Evolutionary conservation across 495 filamentous ascomycete species (phyloP).

Genomic region (Filosporella fistucella): DNA sequence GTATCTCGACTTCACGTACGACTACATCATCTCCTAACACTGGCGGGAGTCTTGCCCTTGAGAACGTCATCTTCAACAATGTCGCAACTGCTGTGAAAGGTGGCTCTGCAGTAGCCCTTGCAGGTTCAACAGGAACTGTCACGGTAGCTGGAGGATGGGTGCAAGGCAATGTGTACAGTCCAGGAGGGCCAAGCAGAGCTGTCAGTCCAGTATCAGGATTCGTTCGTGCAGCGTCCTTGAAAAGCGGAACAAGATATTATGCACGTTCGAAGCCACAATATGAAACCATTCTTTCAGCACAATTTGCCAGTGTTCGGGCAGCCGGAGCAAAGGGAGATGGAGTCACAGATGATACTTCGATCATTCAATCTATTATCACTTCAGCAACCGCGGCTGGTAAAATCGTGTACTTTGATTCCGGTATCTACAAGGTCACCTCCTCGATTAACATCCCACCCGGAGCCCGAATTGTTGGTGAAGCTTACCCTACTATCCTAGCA

Average conservation of each 20-base stretch:
- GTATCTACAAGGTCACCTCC: conserved; percentile 43
- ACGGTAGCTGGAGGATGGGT: conserved; percentile 47
- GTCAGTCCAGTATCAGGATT: conserved; percentile 32
- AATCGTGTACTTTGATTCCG: conserved; percentile 30
- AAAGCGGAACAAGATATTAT: conserved; percentile 28
- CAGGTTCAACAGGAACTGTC: conserved; percentile 47
- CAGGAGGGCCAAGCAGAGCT: conserved; percentile 33
- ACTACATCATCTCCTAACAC: conserved; percentile 41
- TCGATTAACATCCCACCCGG: conserved; percentile 54
- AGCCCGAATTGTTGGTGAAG: conserved; percentile 42
- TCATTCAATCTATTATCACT: conserved; percentile 36
- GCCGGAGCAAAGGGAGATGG: conserved; percentile 67
- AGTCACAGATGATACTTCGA: conserved; percentile 59
- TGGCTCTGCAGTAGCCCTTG: conserved; percentile 43
- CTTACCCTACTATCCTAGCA: conserved; percentile 41
- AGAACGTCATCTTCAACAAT: conserved; percentile 60
- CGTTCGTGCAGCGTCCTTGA: conserved; percentile 33
- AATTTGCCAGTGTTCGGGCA: conserved; percentile 56
- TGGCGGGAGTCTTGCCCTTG: conserved; percentile 48
- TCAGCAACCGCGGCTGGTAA: conserved; percentile 28
- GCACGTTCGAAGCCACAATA: conserved; percentile 52
- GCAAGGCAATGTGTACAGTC: conserved; percentile 39
- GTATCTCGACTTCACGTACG: conserved; percentile 31
- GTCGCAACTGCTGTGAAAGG: conserved; percentile 47
- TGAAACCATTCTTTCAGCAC: conserved; percentile 39